Evolutionary conservation across 805 yeast species (phyloP).

Genomic region (Wickerhamomyces ciferrii): DNA sequence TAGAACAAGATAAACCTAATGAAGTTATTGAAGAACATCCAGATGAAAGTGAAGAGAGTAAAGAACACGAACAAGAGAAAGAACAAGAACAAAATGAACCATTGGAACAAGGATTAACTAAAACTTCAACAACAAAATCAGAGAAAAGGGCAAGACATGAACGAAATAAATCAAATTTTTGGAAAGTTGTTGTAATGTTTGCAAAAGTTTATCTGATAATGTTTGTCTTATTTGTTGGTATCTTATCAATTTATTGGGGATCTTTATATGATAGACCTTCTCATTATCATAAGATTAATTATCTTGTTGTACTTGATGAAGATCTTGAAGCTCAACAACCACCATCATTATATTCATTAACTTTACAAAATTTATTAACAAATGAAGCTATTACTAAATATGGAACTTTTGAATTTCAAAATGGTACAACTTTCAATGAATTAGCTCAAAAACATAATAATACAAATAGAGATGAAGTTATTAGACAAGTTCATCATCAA

Average conservation of each 20-base stretch:
- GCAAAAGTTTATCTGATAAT: conserved; percentile 2
- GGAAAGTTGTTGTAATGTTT: conserved; percentile 3
- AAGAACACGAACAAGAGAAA: background rate
- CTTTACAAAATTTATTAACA: conserved; percentile 1
- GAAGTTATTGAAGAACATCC: background rate
- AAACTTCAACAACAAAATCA: background rate
- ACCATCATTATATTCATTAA: conserved; percentile 9
- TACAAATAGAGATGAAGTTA: conserved; percentile 28
- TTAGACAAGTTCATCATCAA: conserved; percentile 41
- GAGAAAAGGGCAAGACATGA: background rate
- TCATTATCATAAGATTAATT: conserved; percentile 9
- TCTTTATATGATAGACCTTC: conserved; percentile 16
- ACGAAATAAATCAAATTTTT: background rate
- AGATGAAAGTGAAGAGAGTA: background rate
- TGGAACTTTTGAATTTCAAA: conserved; percentile 15
- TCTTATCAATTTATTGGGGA: conserved; percentile 20
- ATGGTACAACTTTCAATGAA: background rate
- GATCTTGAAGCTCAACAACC: background rate
- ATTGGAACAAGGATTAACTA: background rate
- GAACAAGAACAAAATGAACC: background rate
- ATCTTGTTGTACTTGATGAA: conserved; percentile 19
- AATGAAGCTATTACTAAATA: conserved; percentile 3
- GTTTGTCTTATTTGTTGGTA: conserved; percentile 3
- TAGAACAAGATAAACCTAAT: background rate
- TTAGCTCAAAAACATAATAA: conserved; percentile 6